Conservation (phyloP, 768 basidiomycete genomes). For the Macrolepiota fuliginosa region DNA sequence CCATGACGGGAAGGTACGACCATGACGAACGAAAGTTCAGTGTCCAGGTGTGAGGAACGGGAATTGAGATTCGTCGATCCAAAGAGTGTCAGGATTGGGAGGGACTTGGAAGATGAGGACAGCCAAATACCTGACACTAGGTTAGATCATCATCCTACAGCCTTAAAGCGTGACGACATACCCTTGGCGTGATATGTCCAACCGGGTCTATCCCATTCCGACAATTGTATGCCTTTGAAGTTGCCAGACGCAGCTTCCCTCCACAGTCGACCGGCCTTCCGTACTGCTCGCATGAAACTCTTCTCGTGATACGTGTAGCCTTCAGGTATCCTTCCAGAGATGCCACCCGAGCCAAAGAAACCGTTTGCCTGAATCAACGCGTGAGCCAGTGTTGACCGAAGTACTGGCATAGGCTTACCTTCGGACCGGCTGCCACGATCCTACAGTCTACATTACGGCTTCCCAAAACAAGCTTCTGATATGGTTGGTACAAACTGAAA, state of each 20-base stretch:
- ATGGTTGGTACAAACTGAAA: slow-evolving; percentile 81
- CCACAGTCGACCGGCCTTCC: slow-evolving; percentile 44
- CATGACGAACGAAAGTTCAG: slow-evolving; percentile 88
- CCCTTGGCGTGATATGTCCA: slow-evolving; percentile 99
- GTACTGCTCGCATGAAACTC: slow-evolving; percentile 71
- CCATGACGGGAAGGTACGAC: slow-evolving; percentile 49
- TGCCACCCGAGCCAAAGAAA: slow-evolving; percentile 84
- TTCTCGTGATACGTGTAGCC: slow-evolving; percentile 90
- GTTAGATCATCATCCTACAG: neutral
- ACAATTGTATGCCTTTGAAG: slow-evolving; percentile 57
- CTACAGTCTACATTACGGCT: slow-evolving; percentile 55
- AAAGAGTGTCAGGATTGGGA: slow-evolving; percentile 77
- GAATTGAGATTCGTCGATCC: slow-evolving; percentile 95
- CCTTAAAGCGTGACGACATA: slow-evolving; percentile 25
- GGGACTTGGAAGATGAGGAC: slow-evolving; percentile 48
- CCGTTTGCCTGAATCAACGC: slow-evolving; percentile 77
- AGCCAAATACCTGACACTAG: slow-evolving; percentile 74
- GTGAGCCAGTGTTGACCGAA: slow-evolving; percentile 4
- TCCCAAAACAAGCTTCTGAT: slow-evolving; percentile 69
- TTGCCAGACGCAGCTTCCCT: slow-evolving; percentile 22
- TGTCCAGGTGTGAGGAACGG: slow-evolving; percentile 86
- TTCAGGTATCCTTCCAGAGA: slow-evolving; percentile 93
- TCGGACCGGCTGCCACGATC: slow-evolving; percentile 84
- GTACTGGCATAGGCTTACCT: slow-evolving; percentile 44
- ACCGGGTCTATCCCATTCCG: slow-evolving; percentile 83